These are phyloP conservation scores for Rasamsonia emersonii DNA, from an alignment of 2,329 filamentous ascomycete genomes.

Conservation along the genomic window DNA sequence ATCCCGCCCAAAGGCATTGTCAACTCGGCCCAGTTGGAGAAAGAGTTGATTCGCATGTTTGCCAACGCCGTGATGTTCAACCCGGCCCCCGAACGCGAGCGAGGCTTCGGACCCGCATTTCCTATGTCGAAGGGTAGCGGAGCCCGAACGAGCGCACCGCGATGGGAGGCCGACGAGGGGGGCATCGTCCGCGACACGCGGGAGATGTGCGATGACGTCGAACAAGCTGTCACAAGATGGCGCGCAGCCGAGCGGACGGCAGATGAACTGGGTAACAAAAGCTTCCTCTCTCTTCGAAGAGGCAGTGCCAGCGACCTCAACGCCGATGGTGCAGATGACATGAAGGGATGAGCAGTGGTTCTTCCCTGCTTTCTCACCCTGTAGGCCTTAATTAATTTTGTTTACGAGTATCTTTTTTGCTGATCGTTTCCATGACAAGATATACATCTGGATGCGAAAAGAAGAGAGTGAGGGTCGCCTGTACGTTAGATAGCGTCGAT, in stretches of 20 bases:
- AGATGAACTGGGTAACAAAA: slow-evolving; percentile 31
- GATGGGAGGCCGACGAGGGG: slow-evolving; percentile 68
- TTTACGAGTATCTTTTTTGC: too few species aligned
- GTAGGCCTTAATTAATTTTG: too few species aligned
- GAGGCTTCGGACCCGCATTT: slow-evolving; percentile 59
- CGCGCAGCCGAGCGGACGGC: slow-evolving; percentile 56
- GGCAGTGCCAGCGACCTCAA: slow-evolving; percentile 30
- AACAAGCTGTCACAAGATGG: slow-evolving; percentile 67
- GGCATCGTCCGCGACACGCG: slow-evolving; percentile 79
- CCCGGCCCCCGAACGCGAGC: slow-evolving; percentile 64
- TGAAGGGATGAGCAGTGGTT: slow-evolving; percentile 23
- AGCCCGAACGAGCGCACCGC: slow-evolving; percentile 34
- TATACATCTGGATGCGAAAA: too few species aligned
- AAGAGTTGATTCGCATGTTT: slow-evolving; percentile 92
- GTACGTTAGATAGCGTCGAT: too few species aligned
- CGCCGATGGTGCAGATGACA: slow-evolving; percentile 27
- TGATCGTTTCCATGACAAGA: too few species aligned
- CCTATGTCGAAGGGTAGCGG: slow-evolving; percentile 36
- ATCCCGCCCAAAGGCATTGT: slow-evolving; percentile 83
- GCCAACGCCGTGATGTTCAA: slow-evolving; percentile 99
- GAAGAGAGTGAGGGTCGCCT: too few species aligned
- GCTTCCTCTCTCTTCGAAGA: slow-evolving; percentile 26
- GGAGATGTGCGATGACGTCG: slow-evolving; percentile 83
- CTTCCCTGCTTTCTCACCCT: too few species aligned
- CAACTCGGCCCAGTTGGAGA: slow-evolving; percentile 85